phyloP scores from a whole-genome alignment of 1,139 yeast species.

The Schizosaccharomyces versatilis region DNA sequence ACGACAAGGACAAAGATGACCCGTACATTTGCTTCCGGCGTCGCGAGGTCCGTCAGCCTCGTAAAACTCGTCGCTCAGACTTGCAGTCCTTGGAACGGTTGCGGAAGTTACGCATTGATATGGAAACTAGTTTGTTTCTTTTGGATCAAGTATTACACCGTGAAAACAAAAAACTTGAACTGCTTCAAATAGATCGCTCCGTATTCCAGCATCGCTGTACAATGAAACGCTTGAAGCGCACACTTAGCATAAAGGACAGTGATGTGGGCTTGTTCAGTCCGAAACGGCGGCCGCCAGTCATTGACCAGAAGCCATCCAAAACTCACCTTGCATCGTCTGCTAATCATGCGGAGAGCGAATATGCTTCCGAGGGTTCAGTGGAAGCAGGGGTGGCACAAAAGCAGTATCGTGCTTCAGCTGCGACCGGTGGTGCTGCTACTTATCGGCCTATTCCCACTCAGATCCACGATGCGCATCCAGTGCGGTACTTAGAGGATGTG shows the following conservation, averaged over 20 bases:
- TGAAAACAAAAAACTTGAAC: conserved; percentile 40
- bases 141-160: conserved; percentile 52
- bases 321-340: neutral
- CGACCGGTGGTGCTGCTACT: conserved; percentile 4
- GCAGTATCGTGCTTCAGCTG: conserved; percentile 3
- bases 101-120: conserved; percentile 48
- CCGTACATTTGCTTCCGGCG: conserved; percentile 92
- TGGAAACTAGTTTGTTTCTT: conserved; percentile 54
- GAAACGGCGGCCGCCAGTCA: conserved; percentile 37
- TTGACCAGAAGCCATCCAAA: conserved; percentile 1
- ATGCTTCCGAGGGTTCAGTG: conserved; percentile 11
- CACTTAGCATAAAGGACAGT: conserved; percentile 56
- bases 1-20: conserved; percentile 79
- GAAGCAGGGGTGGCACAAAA: neutral
- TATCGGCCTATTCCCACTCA: conserved; percentile 3
- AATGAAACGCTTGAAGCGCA: conserved; percentile 52
- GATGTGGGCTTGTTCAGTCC: conserved; percentile 67
- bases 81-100: conserved; percentile 71
- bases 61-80: conserved; percentile 91
- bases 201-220: conserved; percentile 50
- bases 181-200: conserved; percentile 35
- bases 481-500: neutral
- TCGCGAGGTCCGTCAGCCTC: conserved; percentile 83
- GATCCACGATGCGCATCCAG: neutral
- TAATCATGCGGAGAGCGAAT: conserved; percentile 6